phyloP scores from a whole-genome alignment of 176 grass and related monocot genomes.

The Oryza coarctata region DNA sequence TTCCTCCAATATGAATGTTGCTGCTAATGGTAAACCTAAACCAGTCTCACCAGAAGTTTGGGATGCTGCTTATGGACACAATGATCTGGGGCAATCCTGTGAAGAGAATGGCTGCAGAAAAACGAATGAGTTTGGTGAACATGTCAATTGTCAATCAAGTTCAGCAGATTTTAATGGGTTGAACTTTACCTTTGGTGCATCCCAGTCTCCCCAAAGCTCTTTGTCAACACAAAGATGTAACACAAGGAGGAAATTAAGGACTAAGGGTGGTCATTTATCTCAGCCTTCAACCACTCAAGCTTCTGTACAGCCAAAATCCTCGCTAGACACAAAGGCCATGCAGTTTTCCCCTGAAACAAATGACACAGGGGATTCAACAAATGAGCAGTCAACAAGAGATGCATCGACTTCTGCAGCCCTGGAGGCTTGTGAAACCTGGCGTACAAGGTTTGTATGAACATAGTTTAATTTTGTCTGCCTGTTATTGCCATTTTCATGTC shows the following conservation, averaged over 20 bases:
- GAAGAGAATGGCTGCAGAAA: constrained; percentile 27
- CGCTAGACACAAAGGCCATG: constrained; percentile 38
- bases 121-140: constrained; percentile 3
- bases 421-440: constrained; percentile 85
- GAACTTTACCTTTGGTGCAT: constrained; percentile 52
- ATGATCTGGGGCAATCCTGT: constrained; percentile 24
- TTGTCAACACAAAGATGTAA: constrained; percentile 37
- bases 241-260: constrained; percentile 78
- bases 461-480: constrained; percentile 21
- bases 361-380: constrained; percentile 32
- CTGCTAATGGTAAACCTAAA: constrained; percentile 25
- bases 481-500: constrained; percentile 9
- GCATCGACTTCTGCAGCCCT: constrained; percentile 36
- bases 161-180: constrained; percentile 35
- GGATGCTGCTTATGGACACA: constrained; percentile 10
- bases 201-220: constrained; percentile 22
- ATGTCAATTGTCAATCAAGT: constrained; percentile 28
- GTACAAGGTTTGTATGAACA: constrained; percentile 60
- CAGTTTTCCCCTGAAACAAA: constrained; percentile 38
- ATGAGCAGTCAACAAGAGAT: constrained; percentile 30
- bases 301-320: constrained; percentile 36
- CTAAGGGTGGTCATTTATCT: constrained; percentile 34
- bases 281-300: constrained; percentile 31
- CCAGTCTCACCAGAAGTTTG: constrained; percentile 27
- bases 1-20: constrained; percentile 37